Evolutionary conservation across 225 moss, liverwort and hornwort species (phyloP).

Genomic region (Polytrichum formosum): DNA sequence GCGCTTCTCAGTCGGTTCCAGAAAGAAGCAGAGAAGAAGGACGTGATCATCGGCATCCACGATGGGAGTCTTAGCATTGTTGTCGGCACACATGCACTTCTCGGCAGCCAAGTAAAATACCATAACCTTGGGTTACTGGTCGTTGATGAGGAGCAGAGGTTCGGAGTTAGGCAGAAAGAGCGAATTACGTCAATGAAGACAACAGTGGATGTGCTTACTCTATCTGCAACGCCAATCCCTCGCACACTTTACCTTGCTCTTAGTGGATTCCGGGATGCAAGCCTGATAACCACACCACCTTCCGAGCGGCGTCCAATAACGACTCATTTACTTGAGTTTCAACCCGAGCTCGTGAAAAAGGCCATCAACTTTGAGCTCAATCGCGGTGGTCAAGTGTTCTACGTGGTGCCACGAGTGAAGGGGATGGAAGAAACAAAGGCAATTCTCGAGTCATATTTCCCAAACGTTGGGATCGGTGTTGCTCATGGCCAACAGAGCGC

Average conservation of each 20-base stretch:
- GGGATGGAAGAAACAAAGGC: conserved; percentile 52
- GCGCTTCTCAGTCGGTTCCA: conserved; percentile 91
- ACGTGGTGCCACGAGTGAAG: conserved; percentile 88
- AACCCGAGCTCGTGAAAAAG: conserved; percentile 40
- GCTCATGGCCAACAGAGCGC: conserved; percentile 93
- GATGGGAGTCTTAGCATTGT: conserved; percentile 78
- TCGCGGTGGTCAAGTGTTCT: conserved; percentile 87
- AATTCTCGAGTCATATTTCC: conserved; percentile 73
- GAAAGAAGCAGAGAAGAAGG: conserved; percentile 79
- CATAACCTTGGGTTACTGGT: conserved; percentile 84
- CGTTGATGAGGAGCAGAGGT: conserved; percentile 94
- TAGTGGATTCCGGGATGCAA: conserved; percentile 92
- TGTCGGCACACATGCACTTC: conserved; percentile 86
- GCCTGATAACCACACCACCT: conserved; percentile 79
- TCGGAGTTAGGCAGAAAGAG: conserved; percentile 92
- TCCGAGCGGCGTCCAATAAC: conserved; percentile 86
- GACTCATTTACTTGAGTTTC: conserved; percentile 80
- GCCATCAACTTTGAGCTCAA: conserved; percentile 81
- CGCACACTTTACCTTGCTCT: conserved; percentile 89
- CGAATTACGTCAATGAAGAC: conserved; percentile 79
- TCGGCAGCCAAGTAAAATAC: conserved; percentile 77
- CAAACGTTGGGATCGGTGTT: conserved; percentile 65
- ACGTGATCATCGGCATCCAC: conserved; percentile 71
- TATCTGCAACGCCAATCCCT: conserved; percentile 95
- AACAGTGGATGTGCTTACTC: conserved; percentile 86